Evolutionary conservation across 2,329 filamentous ascomycete genomes (phyloP), one percentile per base, ranked within the genome.

Genomic region (Calonectria honghensis): DNA sequence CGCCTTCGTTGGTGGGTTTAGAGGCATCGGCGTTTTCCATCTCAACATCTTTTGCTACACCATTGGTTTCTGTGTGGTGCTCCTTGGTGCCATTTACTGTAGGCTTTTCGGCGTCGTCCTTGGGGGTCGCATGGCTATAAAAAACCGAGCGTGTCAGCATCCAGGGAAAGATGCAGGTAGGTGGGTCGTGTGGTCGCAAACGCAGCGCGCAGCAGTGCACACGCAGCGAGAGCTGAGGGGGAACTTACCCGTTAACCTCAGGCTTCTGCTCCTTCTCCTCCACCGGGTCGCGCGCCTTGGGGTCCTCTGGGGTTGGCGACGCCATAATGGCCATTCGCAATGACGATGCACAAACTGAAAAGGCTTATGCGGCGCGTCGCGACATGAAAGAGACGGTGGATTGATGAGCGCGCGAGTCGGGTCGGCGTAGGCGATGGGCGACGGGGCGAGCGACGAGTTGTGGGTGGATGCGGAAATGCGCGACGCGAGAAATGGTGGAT

Each of bases 321-420:
- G 89, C 87, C 89, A 91, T 91, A 81, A 86, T 86, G 87, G 88
- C 87, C 85, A 87, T 88, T 85, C 85, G 87, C 84, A 82, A 79
- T 79, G 76, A 75, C 61, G 65, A 79, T 79, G 82, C 80, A 80
- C 77, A 72, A 76, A 73, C 77, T 79, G 77, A 78, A 69, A 79
- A 77, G 66, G n/a, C 69, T 76, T 83, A 84, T 77, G 76, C 71
- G 75, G 76, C 77, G 78, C 75, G 79, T 77, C 78, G 84, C 83
- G 81, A 85, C 86, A 87, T 86, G 76, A 85, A 87, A 78, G 76
- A 76, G 72, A 61, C 68, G 35, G 64, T 45, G 32, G 66, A 32
- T 67, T 51, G 59, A 78, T 63, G 70, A 64, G 73, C 72, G 73
- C 67, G 51, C 45, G 59, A 54, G 65, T 45, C 59, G 39, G 48